Conservation (phyloP, 1,284 basidiomycete species). For the Trametes versicolor region DNA sequence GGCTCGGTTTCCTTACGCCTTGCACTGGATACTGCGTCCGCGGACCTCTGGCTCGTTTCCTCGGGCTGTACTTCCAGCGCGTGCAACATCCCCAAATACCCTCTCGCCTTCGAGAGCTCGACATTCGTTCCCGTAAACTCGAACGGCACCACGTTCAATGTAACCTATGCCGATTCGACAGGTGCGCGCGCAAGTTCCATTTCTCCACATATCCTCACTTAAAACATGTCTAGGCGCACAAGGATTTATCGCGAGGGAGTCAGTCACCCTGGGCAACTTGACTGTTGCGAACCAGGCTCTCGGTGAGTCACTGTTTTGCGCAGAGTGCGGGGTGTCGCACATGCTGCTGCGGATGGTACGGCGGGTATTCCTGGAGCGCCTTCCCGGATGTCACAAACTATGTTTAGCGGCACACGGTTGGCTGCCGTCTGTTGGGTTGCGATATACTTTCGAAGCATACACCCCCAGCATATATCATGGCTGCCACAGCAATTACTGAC, state of each 20-base stretch:
- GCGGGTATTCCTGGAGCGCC: background rate
- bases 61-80: constrained; percentile 63
- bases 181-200: constrained; percentile 49
- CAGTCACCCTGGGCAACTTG: constrained; percentile 65
- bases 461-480: background rate
- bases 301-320: constrained; percentile 52
- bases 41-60: constrained; percentile 77
- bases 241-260: constrained; percentile 76
- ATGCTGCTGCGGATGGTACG: constrained; percentile 5
- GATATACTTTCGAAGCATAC: too few relatives aligned
- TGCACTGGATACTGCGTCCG: constrained; percentile 80
- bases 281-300: constrained; percentile 68
- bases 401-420: too few relatives aligned
- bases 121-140: constrained; percentile 68
- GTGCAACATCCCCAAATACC: constrained; percentile 74
- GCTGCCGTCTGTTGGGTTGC: too few relatives aligned
- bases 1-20: constrained; percentile 74
- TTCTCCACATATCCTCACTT: constrained; percentile 19
- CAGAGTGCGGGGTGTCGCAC: background rate
- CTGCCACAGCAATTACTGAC: background rate
- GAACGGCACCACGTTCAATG: constrained; percentile 67
- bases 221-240: constrained; percentile 56
- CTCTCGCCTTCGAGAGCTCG: constrained; percentile 68
- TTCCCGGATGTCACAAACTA: too few relatives aligned
- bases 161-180: constrained; percentile 73